These are phyloP conservation scores for Laetiporus sulphureus DNA, from an alignment of 1,284 basidiomycete genomes.

Conservation along the genomic window DNA sequence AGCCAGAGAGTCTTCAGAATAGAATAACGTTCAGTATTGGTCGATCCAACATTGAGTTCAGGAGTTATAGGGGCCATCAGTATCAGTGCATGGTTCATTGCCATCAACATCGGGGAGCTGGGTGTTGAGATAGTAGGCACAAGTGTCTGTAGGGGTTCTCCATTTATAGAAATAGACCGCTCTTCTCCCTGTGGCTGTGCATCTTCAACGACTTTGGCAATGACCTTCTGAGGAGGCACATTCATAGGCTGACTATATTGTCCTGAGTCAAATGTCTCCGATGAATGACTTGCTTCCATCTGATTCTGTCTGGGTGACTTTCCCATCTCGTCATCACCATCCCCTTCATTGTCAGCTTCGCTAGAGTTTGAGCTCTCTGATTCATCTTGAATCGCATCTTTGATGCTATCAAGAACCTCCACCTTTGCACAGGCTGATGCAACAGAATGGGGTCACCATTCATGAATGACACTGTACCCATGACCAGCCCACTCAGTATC, in stretches of 20 bases:
- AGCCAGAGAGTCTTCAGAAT: conserved; percentile 80
- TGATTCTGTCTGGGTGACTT: conserved; percentile 22
- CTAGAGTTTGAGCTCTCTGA: conserved; percentile 74
- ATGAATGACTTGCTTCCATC: conserved; percentile 19
- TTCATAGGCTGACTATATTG: too few species aligned
- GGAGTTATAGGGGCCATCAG: conserved; percentile 46
- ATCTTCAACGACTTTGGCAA: too few species aligned
- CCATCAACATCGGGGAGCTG: conserved; percentile 34
- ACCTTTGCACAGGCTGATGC: conserved; percentile 86
- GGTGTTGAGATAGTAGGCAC: conserved; percentile 46
- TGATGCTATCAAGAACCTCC: conserved; percentile 85
- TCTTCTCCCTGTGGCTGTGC: too few species aligned
- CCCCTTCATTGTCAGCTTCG: conserved; percentile 86
- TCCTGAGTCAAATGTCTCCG: too few species aligned
- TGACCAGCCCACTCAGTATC: conserved; percentile 64
- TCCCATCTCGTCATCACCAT: conserved; percentile 49
- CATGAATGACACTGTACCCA: conserved; percentile 76
- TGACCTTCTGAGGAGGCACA: too few species aligned
- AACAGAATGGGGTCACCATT: conserved; percentile 85
- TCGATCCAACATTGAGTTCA: conserved; percentile 44
- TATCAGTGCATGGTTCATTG: conserved; percentile 26
- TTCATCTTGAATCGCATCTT: conserved; percentile 89
- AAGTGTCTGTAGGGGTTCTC: too few species aligned
- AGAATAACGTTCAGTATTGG: conserved; percentile 62
- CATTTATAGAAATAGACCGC: too few species aligned